phyloP scores from a whole-genome alignment of 768 basidiomycete species.

The Auricularia sp. region DNA sequence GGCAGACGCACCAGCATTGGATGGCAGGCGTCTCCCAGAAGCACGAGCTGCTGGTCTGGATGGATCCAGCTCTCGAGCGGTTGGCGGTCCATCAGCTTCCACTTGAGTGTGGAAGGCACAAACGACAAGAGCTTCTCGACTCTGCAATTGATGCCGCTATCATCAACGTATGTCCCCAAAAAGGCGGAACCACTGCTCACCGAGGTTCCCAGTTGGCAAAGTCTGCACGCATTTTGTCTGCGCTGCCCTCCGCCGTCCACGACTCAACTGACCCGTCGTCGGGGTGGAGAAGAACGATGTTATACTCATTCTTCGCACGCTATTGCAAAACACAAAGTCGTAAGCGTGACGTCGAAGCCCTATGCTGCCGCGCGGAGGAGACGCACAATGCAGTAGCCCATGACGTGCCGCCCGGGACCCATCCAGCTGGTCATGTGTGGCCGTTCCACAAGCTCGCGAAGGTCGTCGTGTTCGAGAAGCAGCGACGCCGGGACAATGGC shows the following conservation, averaged over 20 bases:
- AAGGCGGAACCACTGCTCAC: constrained; percentile 3
- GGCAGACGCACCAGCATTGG: constrained; percentile 32
- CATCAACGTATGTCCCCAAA: not conserved
- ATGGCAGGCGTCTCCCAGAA: constrained; percentile 49
- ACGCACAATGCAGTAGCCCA: constrained; percentile 5
- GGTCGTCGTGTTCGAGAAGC: constrained; percentile 41
- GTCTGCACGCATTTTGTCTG: constrained; percentile 36
- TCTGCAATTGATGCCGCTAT: constrained; percentile 1
- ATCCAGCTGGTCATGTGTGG: constrained; percentile 47
- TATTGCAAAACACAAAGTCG: not conserved
- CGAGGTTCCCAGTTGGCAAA: constrained; percentile 41
- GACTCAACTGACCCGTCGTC: constrained; percentile 31
- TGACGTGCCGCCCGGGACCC: constrained; percentile 12
- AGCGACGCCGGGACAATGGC: constrained; percentile 36
- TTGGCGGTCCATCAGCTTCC: constrained; percentile 38
- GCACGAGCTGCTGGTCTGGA: constrained; percentile 28
- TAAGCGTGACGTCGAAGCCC: constrained; percentile 14
- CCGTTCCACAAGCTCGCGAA: constrained; percentile 38
- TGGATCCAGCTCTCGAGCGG: constrained; percentile 43
- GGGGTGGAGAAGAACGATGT: constrained; percentile 35
- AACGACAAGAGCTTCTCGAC: constrained; percentile 36
- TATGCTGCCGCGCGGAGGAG: not conserved
- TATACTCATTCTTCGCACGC: constrained; percentile 23
- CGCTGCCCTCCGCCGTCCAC: constrained; percentile 33
- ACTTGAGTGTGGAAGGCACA: constrained; percentile 36